A percentile compares a stretch with the other conserved stretches of the same genome.
Evolutionary conservation across 2,329 filamentous ascomycete genomes (phyloP).

Genomic region (Rhynchosporium agropyri): DNA sequence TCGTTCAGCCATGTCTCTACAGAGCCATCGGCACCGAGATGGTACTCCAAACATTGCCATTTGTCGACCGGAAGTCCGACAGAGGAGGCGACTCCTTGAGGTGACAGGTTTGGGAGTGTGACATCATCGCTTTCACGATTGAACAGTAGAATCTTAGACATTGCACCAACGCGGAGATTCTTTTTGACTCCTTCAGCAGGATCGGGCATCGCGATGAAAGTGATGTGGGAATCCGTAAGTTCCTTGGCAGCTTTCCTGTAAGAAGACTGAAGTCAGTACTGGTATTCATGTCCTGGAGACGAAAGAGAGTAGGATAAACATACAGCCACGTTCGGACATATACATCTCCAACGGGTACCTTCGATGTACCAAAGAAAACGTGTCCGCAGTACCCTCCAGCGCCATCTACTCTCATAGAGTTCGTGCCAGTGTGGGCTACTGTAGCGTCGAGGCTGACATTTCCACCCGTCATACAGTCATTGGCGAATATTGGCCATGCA

Average conservation of each 20-base stretch:
- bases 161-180: slow-evolving; percentile 64
- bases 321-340: slow-evolving; percentile 60
- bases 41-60: slow-evolving; percentile 66
- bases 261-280: slow-evolving; percentile 32
- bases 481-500: slow-evolving; percentile 60
- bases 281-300: slow-evolving; percentile 3
- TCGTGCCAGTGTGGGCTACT: slow-evolving; percentile 58
- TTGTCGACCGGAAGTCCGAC: slow-evolving; percentile 51
- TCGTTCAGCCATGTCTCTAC: slow-evolving; percentile 64
- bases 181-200: slow-evolving; percentile 57
- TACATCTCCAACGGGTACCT: slow-evolving; percentile 58
- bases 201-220: slow-evolving; percentile 67
- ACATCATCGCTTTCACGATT: slow-evolving; percentile 66
- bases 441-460: slow-evolving; percentile 58
- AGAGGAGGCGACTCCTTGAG: slow-evolving; percentile 59
- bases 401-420: slow-evolving; percentile 56
- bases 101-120: slow-evolving; percentile 62
- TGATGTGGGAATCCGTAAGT: slow-evolving; percentile 60
- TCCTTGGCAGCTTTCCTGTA: slow-evolving; percentile 57
- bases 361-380: slow-evolving; percentile 62
- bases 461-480: slow-evolving; percentile 61
- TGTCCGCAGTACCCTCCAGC: slow-evolving; percentile 60
- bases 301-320: slow-evolving; percentile 40
- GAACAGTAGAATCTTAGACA: slow-evolving; percentile 64
- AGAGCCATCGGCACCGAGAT: slow-evolving; percentile 58